Evolutionary conservation across 176 grass and related monocot species (phyloP), one percentile per base, ranked within the genome.

Genomic region (Urochloa ruziziensis): DNA sequence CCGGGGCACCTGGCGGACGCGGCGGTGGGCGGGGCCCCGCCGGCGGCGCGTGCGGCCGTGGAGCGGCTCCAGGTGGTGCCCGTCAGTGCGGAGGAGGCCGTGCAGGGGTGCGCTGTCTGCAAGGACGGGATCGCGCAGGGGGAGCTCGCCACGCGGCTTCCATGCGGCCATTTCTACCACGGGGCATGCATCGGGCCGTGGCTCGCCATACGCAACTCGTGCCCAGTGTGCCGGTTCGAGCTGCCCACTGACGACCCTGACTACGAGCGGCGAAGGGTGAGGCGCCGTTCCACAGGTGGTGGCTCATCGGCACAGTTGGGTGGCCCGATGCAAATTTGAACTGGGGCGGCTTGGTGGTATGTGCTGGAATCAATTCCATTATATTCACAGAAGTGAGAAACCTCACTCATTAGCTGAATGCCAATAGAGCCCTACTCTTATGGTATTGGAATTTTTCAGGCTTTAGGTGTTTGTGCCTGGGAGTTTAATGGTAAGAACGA

Each of bases 171-270:
- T 37, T 81, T 90, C 52, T 96, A 96, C 86, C 94, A 96, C 9
- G 84, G 82, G 5, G 43, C 59, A 10, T 96, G 94, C 73, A 96
- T 96, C 4, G 51, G 83, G 1, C 91, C 94, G 0, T 96, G 94
- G 94, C 83, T 96, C 8, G 86, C 74, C 49, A 89, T 96, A 43
- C 79, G 94, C 17, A 96, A 96, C 67, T 80, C 88, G 0, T 96
- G 94, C 36, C 94, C 94, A 0, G 91, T 96, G 33, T 96, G 94
- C 83, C 88, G 94, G 0, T 93, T 86, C 30, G 91, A 96, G 83
- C 83, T 96, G 44, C 90, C 94, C 24, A 96, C 94, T 2, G 94
- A 96, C 28, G 91, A 96, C 87, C 76, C 83, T 1, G 91, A 93
- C 17, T 96, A 96, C 2, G 94, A 96, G 86, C 67, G 52, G 71